phyloP scores from a whole-genome alignment of 805 yeast species.

The Debaryomyces hansenii region DNA sequence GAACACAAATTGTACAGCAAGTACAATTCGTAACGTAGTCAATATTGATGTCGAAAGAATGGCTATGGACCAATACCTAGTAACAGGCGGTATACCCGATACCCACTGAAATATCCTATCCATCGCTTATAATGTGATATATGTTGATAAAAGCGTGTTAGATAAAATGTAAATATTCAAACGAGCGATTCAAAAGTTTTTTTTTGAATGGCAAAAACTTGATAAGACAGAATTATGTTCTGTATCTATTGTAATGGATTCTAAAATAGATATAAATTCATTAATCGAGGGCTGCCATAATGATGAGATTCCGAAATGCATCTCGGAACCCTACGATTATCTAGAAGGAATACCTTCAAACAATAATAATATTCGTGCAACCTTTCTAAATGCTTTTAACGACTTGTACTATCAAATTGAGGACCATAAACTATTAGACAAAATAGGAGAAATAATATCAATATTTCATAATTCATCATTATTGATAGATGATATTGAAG shows the following conservation, averaged over 20 bases:
- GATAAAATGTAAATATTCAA: too few relatives aligned
- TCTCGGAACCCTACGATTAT: constrained; percentile 31
- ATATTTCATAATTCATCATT: constrained; percentile 37
- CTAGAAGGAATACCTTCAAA: constrained; percentile 32
- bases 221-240: not conserved
- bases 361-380: constrained; percentile 29
- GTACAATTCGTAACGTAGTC: constrained; percentile 19
- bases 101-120: constrained; percentile 16
- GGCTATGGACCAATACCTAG: constrained; percentile 27
- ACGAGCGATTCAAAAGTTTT: not conserved
- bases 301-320: constrained; percentile 8
- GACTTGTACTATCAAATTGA: constrained; percentile 29
- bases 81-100: constrained; percentile 18
- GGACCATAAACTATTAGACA: constrained; percentile 18
- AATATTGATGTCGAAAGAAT: constrained; percentile 20
- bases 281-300: constrained; percentile 7
- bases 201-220: not conserved
- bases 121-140: constrained; percentile 7
- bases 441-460: constrained; percentile 29
- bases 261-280: constrained; percentile 2
- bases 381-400: constrained; percentile 35
- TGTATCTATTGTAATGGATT: not conserved
- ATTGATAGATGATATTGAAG: constrained; percentile 85
- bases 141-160: too few relatives aligned
- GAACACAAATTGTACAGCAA: constrained; percentile 20